A percentile compares a stretch with the other conserved stretches of the same genome.
phyloP scores from a whole-genome alignment of 208 protist species.

The Crithidia sp. region DNA sequence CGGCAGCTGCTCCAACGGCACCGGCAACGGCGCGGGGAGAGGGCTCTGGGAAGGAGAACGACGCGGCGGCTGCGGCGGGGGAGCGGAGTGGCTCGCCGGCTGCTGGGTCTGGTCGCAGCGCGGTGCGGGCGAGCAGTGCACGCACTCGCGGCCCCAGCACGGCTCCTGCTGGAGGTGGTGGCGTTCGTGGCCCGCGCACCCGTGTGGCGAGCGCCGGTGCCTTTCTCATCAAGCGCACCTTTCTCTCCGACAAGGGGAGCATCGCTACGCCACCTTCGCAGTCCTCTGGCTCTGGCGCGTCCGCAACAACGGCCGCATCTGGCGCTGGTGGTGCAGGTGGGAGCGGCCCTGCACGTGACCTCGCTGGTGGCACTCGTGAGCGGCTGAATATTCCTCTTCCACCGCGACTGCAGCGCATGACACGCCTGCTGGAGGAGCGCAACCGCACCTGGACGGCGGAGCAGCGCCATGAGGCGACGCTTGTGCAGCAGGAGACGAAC shows the following conservation, averaged over 20 bases:
- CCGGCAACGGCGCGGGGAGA: background rate
- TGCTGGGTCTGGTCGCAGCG: conserved; percentile 25
- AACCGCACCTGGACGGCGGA: conserved; percentile 48
- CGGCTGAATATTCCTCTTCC: conserved; percentile 11
- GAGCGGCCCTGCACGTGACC: background rate
- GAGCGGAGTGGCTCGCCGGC: background rate
- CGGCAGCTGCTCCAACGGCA: background rate
- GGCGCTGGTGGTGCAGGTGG: background rate
- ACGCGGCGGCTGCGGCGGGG: background rate
- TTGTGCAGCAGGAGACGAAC: conserved; percentile 35
- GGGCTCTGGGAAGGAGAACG: conserved; percentile 4
- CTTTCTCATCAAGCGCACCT: conserved; percentile 30
- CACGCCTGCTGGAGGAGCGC: conserved; percentile 45
- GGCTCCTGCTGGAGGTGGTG: background rate
- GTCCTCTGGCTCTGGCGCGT: background rate
- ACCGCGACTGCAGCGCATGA: conserved; percentile 43
- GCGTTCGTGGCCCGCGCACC: background rate
- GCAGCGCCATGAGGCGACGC: conserved; percentile 39
- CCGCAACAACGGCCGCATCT: background rate
- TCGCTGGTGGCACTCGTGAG: background rate
- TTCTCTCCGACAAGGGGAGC: conserved; percentile 1
- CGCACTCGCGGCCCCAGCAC: background rate
- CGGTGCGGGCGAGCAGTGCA: conserved; percentile 9
- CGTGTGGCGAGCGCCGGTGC: conserved; percentile 28
- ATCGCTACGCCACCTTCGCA: background rate